Conservation (phyloP, 257 asterid species). For the Avicennia marina region DNA sequence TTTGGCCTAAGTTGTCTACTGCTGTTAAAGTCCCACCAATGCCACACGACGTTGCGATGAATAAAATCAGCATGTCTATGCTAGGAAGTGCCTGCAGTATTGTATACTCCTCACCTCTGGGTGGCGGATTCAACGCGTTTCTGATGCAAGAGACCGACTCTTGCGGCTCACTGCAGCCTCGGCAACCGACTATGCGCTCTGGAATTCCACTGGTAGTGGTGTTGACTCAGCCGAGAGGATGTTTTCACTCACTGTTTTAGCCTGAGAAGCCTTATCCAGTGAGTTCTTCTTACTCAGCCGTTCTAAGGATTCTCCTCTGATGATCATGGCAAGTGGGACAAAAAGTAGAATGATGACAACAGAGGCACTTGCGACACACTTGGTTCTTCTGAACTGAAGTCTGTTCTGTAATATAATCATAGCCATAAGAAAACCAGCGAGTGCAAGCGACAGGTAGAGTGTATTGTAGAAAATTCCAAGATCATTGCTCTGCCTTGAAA, state of each 20-base stretch:
- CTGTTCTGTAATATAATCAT: constrained; percentile 27
- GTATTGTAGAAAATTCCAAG: constrained; percentile 12
- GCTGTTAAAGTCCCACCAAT: constrained; percentile 56
- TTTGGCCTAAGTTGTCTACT: constrained; percentile 54
- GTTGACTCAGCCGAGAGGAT: too few species aligned
- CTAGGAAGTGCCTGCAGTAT: constrained; percentile 49
- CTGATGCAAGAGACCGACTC: constrained; percentile 13
- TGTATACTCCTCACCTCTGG: constrained; percentile 45
- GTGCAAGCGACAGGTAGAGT: constrained; percentile 23
- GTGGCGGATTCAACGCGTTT: constrained; percentile 32
- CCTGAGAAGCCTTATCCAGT: too few species aligned
- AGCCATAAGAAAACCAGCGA: constrained; percentile 37
- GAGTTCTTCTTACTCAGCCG: constrained; percentile 17
- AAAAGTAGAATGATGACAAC: constrained; percentile 20
- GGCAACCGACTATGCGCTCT: neutral
- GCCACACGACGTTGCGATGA: constrained; percentile 32
- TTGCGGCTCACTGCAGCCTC: neutral
- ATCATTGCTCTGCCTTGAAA: too few species aligned
- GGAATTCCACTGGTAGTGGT: neutral
- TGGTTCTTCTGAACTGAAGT: constrained; percentile 1
- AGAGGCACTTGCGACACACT: constrained; percentile 15
- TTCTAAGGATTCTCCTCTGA: constrained; percentile 18
- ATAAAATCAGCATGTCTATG: constrained; percentile 43
- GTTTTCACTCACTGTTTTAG: too few species aligned
- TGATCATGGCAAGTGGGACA: constrained; percentile 26